Evolutionary conservation across 768 basidiomycete species (phyloP).

Genomic region (Boletus barrowsii): DNA sequence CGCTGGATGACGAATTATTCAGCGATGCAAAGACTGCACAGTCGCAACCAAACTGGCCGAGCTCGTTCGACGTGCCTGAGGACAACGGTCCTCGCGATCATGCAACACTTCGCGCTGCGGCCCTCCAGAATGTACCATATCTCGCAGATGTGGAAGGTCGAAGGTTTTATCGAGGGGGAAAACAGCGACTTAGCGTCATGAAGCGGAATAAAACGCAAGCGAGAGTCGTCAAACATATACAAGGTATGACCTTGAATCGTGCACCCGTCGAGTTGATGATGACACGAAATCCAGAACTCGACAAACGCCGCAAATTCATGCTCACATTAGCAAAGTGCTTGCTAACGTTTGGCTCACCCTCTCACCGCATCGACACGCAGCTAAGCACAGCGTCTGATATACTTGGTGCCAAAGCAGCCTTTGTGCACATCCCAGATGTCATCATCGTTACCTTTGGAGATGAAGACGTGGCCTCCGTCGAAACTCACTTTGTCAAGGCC

Average conservation of each 20-base stretch:
- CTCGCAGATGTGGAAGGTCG: constrained; percentile 17
- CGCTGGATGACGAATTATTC: constrained; percentile 26
- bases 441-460: constrained; percentile 83
- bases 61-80: constrained; percentile 18
- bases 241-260: constrained; percentile 35
- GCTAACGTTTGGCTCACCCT: constrained; percentile 91
- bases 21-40: constrained; percentile 23
- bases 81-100: constrained; percentile 14
- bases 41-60: constrained; percentile 24
- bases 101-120: constrained; percentile 9
- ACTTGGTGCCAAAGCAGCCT: constrained; percentile 75
- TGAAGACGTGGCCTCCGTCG: constrained; percentile 63
- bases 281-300: constrained; percentile 36
- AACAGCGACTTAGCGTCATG: constrained; percentile 28
- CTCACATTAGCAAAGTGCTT: constrained; percentile 84
- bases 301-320: constrained; percentile 66
- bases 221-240: constrained; percentile 41
- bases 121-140: not conserved
- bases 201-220: constrained; percentile 35
- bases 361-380: constrained; percentile 89
- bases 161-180: constrained; percentile 31
- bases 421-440: constrained; percentile 79
- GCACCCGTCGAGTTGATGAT: not conserved
- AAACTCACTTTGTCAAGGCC: constrained; percentile 85
- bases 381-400: constrained; percentile 75